A percentile compares a stretch with the other conserved stretches of the same genome.
phyloP scores from a whole-genome alignment of 2,329 filamentous ascomycete genomes.

The Aspergillus sp. region DNA sequence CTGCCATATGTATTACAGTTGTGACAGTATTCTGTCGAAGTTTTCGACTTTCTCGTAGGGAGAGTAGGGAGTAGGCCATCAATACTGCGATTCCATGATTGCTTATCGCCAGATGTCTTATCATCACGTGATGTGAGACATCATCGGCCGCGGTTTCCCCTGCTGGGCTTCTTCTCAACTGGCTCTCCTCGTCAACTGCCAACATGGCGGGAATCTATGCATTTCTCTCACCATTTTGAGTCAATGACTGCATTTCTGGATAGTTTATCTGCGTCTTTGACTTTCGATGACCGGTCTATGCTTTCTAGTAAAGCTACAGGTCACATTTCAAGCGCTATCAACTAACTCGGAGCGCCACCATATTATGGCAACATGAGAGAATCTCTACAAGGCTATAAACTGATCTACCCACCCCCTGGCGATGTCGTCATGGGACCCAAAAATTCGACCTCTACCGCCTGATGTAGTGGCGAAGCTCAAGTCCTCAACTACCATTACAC shows the following conservation, averaged over 20 bases:
- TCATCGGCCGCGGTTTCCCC: conserved; percentile 16
- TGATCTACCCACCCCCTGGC: background rate
- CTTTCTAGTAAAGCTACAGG: background rate
- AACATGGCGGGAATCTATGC: conserved; percentile 2
- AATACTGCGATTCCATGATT: no score
- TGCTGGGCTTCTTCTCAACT: background rate
- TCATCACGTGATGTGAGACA: conserved; percentile 11
- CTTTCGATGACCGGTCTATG: background rate
- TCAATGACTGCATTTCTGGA: background rate
- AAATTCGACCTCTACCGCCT: conserved; percentile 69
- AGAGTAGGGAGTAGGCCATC: background rate
- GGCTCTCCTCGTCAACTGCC: background rate
- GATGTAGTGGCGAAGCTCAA: conserved; percentile 76
- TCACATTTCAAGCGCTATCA: background rate
- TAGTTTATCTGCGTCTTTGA: background rate
- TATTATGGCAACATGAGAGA: conserved; percentile 8
- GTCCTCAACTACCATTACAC: conserved; percentile 78
- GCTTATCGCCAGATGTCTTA: background rate
- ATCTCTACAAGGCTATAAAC: background rate
- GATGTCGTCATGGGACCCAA: conserved; percentile 29
- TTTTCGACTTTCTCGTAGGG: no score
- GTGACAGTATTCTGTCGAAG: no score
- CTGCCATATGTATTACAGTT: no score
- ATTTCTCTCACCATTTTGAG: background rate
- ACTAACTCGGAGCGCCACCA: background rate